Conservation (phyloP, 805 yeast genomes). For the Saturnispora saitoi region DNA sequence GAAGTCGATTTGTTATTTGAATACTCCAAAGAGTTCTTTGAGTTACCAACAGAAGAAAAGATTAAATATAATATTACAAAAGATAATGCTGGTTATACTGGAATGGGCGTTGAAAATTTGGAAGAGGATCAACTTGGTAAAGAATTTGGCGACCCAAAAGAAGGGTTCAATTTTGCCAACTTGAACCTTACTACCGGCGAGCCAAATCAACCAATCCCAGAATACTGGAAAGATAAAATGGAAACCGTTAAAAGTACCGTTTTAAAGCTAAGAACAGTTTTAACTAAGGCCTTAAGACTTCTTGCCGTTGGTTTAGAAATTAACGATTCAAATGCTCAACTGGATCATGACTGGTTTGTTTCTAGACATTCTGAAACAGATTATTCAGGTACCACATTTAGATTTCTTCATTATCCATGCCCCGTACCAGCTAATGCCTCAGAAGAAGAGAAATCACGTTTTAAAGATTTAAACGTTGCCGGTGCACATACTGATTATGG, state of each 20-base stretch:
- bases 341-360: slow-evolving; percentile 51
- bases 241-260: slow-evolving; percentile 32
- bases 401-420: slow-evolving; percentile 68
- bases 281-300: slow-evolving; percentile 42
- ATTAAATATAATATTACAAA: slow-evolving; percentile 39
- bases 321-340: slow-evolving; percentile 38
- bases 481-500: slow-evolving; percentile 90
- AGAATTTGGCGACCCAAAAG: slow-evolving; percentile 41
- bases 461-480: slow-evolving; percentile 34
- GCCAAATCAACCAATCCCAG: slow-evolving; percentile 39
- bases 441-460: slow-evolving; percentile 42
- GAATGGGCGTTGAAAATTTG: slow-evolving; percentile 36
- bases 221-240: slow-evolving; percentile 36
- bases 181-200: slow-evolving; percentile 44
- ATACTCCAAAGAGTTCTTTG: slow-evolving; percentile 22
- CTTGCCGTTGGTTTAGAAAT: slow-evolving; percentile 58
- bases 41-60: slow-evolving; percentile 45
- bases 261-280: slow-evolving; percentile 40
- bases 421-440: slow-evolving; percentile 33
- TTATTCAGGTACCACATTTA: slow-evolving; percentile 53
- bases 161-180: slow-evolving; percentile 54
- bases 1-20: slow-evolving; percentile 29
- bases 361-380: slow-evolving; percentile 46
- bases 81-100: slow-evolving; percentile 38
- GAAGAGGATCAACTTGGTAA: slow-evolving; percentile 29